Base-by-base conservation (phyloP, 495 filamentous ascomycete species). In the Aspergillus leporis region DNA sequence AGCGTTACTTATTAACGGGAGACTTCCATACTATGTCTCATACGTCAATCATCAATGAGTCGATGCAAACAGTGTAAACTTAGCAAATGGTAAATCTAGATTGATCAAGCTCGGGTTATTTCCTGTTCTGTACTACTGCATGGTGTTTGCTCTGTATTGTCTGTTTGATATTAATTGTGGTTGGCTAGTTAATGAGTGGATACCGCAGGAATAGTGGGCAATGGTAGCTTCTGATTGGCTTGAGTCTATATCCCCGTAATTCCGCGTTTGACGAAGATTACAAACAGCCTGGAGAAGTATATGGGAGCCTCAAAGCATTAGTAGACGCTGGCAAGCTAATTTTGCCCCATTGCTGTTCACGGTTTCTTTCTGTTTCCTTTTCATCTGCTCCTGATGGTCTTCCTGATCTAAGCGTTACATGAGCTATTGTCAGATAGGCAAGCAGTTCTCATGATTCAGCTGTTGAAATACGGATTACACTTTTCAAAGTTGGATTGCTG, bases 41-140 rank as follows among this genome's bases (percentile, higher is more conserved):
- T 28, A 28, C 46, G 28, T 25, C 46, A 48, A 16, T 23, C 6
- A 48, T n/a, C n/a, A n/a, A n/a, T n/a, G 1, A 19, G 4, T 28
- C 25, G n/a, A 47, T 9, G 23, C 43, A 47, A 47, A 47, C 43
- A 47, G 43, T 16, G 43, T 19, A 51, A 51, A 51, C 48, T 5
- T 6, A 16, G 21, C 22, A 30, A 32, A 51, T 0, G 10, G 13
- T 18, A 47, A 19, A n/a, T 47, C 34, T 36, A 10, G 34, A 36
- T 36, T 10, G 34, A 36, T 14, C 9, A 10, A 14, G 34, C 3
- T 2, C 9, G 6, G 3, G 25, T 28, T 28, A 36, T 36, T 36
- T 36, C 34, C 10, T 36, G 34, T 3, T 4, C 13, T 41, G 38
- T 41, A 28, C 6, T 28, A 28, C 6, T 28, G 13, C 34, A 38